phyloP scores from a whole-genome alignment of 345 rosid species.

The Brassica incana region DNA sequence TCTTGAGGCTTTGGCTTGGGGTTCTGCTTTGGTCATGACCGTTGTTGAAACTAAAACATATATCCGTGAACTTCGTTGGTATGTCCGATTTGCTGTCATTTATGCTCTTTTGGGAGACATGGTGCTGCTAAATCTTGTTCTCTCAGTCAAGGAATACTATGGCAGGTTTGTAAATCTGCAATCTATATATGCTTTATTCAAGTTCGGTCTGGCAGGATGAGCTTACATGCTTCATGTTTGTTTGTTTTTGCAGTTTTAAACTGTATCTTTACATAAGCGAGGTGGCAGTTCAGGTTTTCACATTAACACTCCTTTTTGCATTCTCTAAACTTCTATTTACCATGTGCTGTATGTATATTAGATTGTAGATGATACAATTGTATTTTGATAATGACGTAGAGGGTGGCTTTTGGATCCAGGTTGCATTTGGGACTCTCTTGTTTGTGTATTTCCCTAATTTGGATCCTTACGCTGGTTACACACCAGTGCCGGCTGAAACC shows the following conservation, averaged over 20 bases:
- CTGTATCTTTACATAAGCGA: constrained; percentile 80
- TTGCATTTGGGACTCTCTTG: constrained; percentile 77
- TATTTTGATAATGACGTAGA: constrained; percentile 13
- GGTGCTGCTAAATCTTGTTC: constrained; percentile 78
- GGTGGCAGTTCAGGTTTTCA: constrained; percentile 82
- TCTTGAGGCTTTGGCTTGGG: constrained; percentile 82
- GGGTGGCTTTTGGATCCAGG: constrained; percentile 51
- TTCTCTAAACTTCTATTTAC: neutral
- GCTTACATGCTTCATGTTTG: constrained; percentile 34
- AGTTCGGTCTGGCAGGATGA: neutral
- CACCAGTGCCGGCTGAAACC: constrained; percentile 55
- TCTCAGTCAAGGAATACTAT: constrained; percentile 68
- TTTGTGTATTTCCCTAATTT: constrained; percentile 71
- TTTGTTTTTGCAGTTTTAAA: constrained; percentile 55
- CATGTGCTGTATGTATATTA: constrained; percentile 1
- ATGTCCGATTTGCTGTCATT: constrained; percentile 79
- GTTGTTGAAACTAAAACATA: constrained; percentile 78
- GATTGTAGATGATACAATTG: neutral
- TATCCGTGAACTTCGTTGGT: constrained; percentile 83
- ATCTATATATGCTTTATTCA: neutral
- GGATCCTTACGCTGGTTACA: constrained; percentile 94
- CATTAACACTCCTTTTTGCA: constrained; percentile 22
- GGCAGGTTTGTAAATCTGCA: constrained; percentile 49
- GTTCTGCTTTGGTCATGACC: constrained; percentile 71
- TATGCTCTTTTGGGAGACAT: constrained; percentile 81